phyloP scores from a whole-genome alignment of 75 land plant species.

The Sequoia sempervirens region DNA sequence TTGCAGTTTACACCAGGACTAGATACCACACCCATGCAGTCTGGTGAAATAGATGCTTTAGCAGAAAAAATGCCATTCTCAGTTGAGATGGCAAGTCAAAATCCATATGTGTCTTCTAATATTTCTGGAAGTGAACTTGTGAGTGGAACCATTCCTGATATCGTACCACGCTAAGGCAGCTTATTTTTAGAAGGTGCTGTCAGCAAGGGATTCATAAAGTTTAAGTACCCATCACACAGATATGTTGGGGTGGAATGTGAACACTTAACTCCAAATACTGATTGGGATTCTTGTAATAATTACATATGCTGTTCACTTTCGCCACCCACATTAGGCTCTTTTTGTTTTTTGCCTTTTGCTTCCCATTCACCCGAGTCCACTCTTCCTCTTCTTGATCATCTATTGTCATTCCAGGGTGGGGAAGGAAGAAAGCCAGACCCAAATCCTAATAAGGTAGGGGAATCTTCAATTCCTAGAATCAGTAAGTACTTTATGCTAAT shows the following conservation, averaged over 20 bases:
- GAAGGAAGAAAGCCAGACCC: no score
- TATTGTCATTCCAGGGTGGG: no score
- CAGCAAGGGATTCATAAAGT: not conserved
- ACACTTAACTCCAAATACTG: not conserved
- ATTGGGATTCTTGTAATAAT: not conserved
- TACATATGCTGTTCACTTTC: no score
- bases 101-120: constrained; percentile 24
- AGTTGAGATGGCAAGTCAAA: constrained; percentile 2
- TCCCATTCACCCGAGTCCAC: no score
- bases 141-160: constrained; percentile 38
- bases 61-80: not conserved
- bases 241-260: not conserved
- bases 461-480: no score
- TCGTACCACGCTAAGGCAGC: constrained; percentile 35
- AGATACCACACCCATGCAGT: constrained; percentile 15
- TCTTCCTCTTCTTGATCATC: no score
- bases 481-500: not conserved
- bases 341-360: no score
- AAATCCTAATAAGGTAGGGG: no score
- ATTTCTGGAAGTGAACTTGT: constrained; percentile 43
- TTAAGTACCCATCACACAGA: not conserved
- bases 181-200: not conserved
- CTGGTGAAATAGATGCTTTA: constrained; percentile 18
- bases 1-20: constrained; percentile 20
- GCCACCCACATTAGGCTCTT: no score